Evolutionary conservation across 2,329 filamentous ascomycete genomes (phyloP).

Genomic region (Cytospora leucostoma): DNA sequence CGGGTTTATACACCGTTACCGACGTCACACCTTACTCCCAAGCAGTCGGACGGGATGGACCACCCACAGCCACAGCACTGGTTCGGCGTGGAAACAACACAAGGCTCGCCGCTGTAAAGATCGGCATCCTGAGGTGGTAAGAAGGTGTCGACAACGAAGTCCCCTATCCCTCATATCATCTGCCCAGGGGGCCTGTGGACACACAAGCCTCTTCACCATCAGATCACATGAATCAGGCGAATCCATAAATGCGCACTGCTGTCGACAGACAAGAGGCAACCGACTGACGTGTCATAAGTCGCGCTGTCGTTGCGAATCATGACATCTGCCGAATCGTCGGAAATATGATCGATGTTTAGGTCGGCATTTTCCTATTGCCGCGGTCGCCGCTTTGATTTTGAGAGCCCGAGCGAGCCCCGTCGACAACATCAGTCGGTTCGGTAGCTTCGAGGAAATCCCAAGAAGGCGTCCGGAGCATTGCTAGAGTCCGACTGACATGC

Average conservation of each 20-base stretch:
- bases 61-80: slow-evolving; percentile 3
- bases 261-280: slow-evolving; percentile 13
- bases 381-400: not conserved
- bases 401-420: too few species aligned
- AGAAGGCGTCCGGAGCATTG: not conserved
- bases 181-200: slow-evolving; percentile 4
- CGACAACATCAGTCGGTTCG: not conserved
- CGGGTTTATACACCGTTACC: not conserved
- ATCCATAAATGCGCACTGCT: slow-evolving; percentile 13
- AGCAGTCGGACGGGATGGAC: not conserved
- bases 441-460: not conserved
- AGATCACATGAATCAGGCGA: slow-evolving; percentile 15
- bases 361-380: not conserved
- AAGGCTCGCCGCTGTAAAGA: not conserved
- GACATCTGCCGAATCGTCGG: slow-evolving; percentile 14
- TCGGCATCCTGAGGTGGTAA: not conserved
- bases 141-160: not conserved
- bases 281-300: slow-evolving; percentile 14
- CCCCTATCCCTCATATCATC: not conserved
- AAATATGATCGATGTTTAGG: slow-evolving; percentile 11
- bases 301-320: slow-evolving; percentile 16
- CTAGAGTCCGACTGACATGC: not conserved
- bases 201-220: slow-evolving; percentile 5
- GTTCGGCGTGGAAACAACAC: not conserved
- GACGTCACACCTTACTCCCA: slow-evolving; percentile 1